A percentile compares a stretch with the other conserved stretches of the same genome.
Conservation (phyloP, 2,329 filamentous ascomycete species). For the Dactylella cylindrospora region DNA sequence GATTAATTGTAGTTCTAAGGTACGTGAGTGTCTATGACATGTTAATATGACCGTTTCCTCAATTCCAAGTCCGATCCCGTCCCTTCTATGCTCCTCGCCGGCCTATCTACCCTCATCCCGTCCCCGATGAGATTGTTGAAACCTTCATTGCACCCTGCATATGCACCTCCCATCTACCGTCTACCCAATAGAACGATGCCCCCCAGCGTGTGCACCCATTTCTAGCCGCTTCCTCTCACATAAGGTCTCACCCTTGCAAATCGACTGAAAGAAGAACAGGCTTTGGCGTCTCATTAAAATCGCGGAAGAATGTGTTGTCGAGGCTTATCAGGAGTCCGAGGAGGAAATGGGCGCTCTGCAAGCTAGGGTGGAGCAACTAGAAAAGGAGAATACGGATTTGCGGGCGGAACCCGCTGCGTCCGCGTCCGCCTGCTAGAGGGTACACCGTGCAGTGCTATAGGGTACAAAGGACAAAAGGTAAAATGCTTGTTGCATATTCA, state of each 20-base stretch:
- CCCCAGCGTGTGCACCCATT: too few relatives aligned
- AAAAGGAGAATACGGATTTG: slow-evolving; percentile 37
- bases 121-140: too few relatives aligned
- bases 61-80: slow-evolving; percentile 5
- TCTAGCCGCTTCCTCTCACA: too few relatives aligned
- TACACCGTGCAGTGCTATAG: not conserved
- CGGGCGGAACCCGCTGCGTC: slow-evolving; percentile 1
- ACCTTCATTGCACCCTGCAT: too few relatives aligned
- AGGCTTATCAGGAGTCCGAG: slow-evolving; percentile 32
- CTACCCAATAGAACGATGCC: too few relatives aligned
- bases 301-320: slow-evolving; percentile 41
- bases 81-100: too few relatives aligned
- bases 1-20: slow-evolving; percentile 35
- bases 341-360: slow-evolving; percentile 22
- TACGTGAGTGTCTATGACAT: slow-evolving; percentile 1
- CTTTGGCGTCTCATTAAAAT: slow-evolving; percentile 36
- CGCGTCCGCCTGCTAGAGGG: not conserved
- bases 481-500: not conserved
- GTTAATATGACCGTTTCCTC: slow-evolving; percentile 23
- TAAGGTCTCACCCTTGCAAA: too few relatives aligned
- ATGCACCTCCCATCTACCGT: too few relatives aligned
- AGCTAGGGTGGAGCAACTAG: slow-evolving; percentile 24
- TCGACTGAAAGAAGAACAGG: too few relatives aligned
- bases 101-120: too few relatives aligned
- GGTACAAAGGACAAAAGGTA: not conserved